phyloP scores from a whole-genome alignment of 345 rosid species.

The Iberis pinnata region DNA sequence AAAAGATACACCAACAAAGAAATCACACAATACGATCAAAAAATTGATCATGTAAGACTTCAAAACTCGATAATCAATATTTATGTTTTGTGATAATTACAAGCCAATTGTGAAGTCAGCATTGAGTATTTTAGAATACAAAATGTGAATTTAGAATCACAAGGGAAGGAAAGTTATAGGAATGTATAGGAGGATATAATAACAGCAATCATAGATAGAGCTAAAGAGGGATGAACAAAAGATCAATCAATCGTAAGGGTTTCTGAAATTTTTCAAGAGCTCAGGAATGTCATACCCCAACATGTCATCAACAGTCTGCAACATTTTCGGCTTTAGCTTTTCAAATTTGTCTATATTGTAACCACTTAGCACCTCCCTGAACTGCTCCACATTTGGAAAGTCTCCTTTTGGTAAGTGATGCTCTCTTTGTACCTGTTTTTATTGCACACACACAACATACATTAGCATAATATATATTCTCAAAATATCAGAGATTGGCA shows the following conservation, averaged over 20 bases:
- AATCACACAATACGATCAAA: no score
- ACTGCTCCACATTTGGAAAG: conserved; percentile 79
- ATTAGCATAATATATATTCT: background rate
- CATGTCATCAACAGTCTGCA: conserved; percentile 88
- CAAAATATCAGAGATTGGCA: background rate
- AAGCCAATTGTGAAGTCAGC: conserved; percentile 1
- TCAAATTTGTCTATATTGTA: conserved; percentile 81
- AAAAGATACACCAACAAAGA: no score
- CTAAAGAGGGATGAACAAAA: background rate
- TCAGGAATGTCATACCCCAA: conserved; percentile 84
- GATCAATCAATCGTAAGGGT: conserved; percentile 66
- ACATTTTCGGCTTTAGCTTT: conserved; percentile 84
- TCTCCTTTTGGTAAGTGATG: conserved; percentile 81
- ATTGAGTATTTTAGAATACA: conserved; percentile 16
- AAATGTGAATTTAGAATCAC: conserved; percentile 21
- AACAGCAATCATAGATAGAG: conserved; percentile 5
- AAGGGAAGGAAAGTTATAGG: background rate
- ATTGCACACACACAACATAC: background rate
- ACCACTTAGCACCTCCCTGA: conserved; percentile 63
- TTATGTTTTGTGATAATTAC: background rate
- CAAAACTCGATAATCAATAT: background rate
- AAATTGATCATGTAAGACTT: background rate
- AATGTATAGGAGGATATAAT: conserved; percentile 3
- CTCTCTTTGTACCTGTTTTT: conserved; percentile 73
- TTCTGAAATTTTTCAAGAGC: conserved; percentile 67